Conservation (phyloP, 2,329 filamentous ascomycete genomes). For the Lachnellula subtilissima region DNA sequence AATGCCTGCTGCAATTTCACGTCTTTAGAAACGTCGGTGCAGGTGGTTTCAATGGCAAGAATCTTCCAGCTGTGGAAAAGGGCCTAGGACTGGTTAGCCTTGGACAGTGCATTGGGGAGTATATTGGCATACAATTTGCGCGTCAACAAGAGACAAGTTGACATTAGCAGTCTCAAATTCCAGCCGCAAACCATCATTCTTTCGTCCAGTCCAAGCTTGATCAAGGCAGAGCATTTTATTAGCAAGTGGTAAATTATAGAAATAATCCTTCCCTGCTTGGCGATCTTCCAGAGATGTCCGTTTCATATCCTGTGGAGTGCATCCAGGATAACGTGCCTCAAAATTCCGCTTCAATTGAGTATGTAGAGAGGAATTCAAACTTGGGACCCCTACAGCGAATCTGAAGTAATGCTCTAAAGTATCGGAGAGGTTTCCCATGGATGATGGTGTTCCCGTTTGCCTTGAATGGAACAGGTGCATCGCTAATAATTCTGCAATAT, state of each 20-base stretch:
- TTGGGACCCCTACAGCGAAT: slow-evolving; percentile 70
- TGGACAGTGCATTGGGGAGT: not conserved
- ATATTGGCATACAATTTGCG: slow-evolving; percentile 65
- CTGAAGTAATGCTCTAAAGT: slow-evolving; percentile 76
- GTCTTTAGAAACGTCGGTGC: slow-evolving; percentile 42
- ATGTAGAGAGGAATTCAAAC: slow-evolving; percentile 85
- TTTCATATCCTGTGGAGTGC: slow-evolving; percentile 74
- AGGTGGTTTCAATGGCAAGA: slow-evolving; percentile 71
- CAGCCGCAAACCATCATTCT: slow-evolving; percentile 67
- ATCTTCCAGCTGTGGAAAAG: slow-evolving; percentile 89
- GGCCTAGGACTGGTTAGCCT: slow-evolving; percentile 45
- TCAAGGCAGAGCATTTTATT: slow-evolving; percentile 73
- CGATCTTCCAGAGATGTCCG: slow-evolving; percentile 62
- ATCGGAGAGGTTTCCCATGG: slow-evolving; percentile 67
- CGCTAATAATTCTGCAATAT: slow-evolving; percentile 80
- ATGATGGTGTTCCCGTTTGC: slow-evolving; percentile 63
- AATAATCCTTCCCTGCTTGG: slow-evolving; percentile 70
- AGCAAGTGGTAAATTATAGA: slow-evolving; percentile 75
- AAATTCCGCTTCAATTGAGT: slow-evolving; percentile 82
- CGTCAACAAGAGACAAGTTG: slow-evolving; percentile 87
- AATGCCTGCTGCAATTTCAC: slow-evolving; percentile 23
- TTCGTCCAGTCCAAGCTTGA: slow-evolving; percentile 67
- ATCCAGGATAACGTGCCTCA: slow-evolving; percentile 67
- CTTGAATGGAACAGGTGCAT: slow-evolving; percentile 86
- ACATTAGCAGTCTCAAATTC: slow-evolving; percentile 85